phyloP scores from a whole-genome alignment of 768 basidiomycete genomes.

The Naganishia friedmannii region DNA sequence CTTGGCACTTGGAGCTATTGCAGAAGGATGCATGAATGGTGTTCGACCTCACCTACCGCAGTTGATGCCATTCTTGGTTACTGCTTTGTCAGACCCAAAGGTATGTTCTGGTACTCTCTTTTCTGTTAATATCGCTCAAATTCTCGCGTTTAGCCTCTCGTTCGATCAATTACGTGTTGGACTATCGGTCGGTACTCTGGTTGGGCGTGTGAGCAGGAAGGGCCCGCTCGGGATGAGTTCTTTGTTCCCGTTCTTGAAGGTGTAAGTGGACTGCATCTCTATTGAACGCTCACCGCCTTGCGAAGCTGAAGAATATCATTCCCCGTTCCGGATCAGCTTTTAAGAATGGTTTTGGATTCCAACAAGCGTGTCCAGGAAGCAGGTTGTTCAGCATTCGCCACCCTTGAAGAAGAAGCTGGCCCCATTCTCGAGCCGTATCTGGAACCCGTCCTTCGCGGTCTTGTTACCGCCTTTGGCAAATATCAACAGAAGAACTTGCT shows the following conservation, averaged over 20 bases:
- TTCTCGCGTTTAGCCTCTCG: slow-evolving; percentile 67
- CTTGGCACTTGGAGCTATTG: slow-evolving; percentile 93
- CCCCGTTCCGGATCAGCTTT: slow-evolving; percentile 60
- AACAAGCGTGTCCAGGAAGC: slow-evolving; percentile 99
- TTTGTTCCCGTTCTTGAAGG: slow-evolving; percentile 99
- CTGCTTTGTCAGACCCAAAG: slow-evolving; percentile 85
- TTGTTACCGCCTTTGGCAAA: slow-evolving; percentile 93
- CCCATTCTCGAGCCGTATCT: slow-evolving; percentile 84
- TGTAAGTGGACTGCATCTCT: slow-evolving; percentile 56
- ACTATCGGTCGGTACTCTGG: slow-evolving; percentile 97
- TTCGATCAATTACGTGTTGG: slow-evolving; percentile 98
- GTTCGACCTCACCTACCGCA: slow-evolving; percentile 93
- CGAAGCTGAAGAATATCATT: neutral
- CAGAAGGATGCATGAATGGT: slow-evolving; percentile 90
- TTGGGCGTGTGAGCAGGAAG: slow-evolving; percentile 71
- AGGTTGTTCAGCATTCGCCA: slow-evolving; percentile 97
- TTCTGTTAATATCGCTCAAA: neutral
- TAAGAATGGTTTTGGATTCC: slow-evolving; percentile 94
- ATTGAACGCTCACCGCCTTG: neutral
- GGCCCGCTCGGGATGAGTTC: slow-evolving; percentile 81
- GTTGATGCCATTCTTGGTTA: slow-evolving; percentile 86
- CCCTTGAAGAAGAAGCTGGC: slow-evolving; percentile 96
- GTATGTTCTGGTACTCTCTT: slow-evolving; percentile 52
- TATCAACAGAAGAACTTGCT: slow-evolving; percentile 99
- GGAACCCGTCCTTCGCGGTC: slow-evolving; percentile 87